Percentiles rank a stretch among this genome's conserved stretches.
Evolutionary conservation across 2,329 filamentous ascomycete species (phyloP).

Genomic region (Thermoascus crustaceus): DNA sequence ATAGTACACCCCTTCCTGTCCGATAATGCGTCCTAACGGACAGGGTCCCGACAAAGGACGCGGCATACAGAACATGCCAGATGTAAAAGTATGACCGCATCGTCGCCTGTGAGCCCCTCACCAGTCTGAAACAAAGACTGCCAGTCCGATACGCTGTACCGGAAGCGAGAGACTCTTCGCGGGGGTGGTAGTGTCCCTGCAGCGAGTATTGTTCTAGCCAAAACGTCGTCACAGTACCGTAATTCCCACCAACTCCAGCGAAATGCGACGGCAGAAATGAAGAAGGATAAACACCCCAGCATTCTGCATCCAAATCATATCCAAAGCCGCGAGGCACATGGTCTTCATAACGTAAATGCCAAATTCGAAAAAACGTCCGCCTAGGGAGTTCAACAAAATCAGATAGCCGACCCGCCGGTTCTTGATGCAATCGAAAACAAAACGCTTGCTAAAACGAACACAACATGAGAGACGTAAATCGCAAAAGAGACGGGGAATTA

Average conservation of each 20-base stretch:
- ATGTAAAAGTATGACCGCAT: slow-evolving; percentile 9
- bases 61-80: slow-evolving; percentile 13
- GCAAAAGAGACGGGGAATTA: slow-evolving; percentile 37
- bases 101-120: slow-evolving; percentile 11
- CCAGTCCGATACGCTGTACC: slow-evolving; percentile 35
- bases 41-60: slow-evolving; percentile 4
- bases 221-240: slow-evolving; percentile 6
- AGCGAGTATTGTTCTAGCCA: slow-evolving; percentile 12
- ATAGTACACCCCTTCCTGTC: slow-evolving; percentile 11
- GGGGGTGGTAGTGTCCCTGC: slow-evolving; percentile 13
- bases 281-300: slow-evolving; percentile 20
- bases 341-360: slow-evolving; percentile 42
- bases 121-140: slow-evolving; percentile 13
- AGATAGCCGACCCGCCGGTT: slow-evolving; percentile 42
- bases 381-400: slow-evolving; percentile 28
- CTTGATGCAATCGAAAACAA: slow-evolving; percentile 35
- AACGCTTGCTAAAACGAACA: slow-evolving; percentile 44
- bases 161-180: slow-evolving; percentile 33
- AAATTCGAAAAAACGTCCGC: slow-evolving; percentile 29
- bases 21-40: slow-evolving; percentile 7
- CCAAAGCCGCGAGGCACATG: slow-evolving; percentile 42
- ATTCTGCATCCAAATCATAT: slow-evolving; percentile 37
- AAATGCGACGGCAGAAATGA: slow-evolving; percentile 24
- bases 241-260: slow-evolving; percentile 11
- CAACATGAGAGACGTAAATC: slow-evolving; percentile 33